Base-by-base conservation (phyloP, 2,329 filamentous ascomycete species). In the Paecilomyces variotii region DNA sequence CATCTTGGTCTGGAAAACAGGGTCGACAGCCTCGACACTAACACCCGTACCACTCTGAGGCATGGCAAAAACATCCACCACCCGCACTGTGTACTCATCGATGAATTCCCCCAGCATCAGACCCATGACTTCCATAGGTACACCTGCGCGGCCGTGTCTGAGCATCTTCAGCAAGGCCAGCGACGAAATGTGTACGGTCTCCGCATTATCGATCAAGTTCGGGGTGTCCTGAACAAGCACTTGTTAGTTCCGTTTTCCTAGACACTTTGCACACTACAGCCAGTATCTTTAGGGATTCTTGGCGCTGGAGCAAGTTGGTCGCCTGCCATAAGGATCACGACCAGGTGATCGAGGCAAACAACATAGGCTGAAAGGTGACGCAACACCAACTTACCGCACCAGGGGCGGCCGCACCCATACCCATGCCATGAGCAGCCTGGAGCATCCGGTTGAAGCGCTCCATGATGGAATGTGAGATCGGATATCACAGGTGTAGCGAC, bases 81-180 rank as follows among this genome's bases (percentile, higher is more conserved):
- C 94, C 66, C 93, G 88, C 62, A 99, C 94, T 60, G 94, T 99
- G 78, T 97, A 99, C 79, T 97, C 94, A 72, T 99, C 94, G 60
- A 99, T 93, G 68, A 99, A 97, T 76, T 97, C 94, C 74, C 94
- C 94, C 70, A 97, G 79, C 94, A 99, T 99, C 74, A 99, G 81
- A 62, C 94, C 94, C 94, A 99, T 99, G 74, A 99, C 94, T 82
- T 99, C 94, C 94, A 99, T 99, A 24, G 94, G 94, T 65, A 99
- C 94, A 80, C 94, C 94, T 49, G 94, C 94, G 66, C 94, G 89
- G 64, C 94, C 94, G 78, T 99, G 94, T 74, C 94, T 88, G 76
- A 99, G 83, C 94, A 99, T 99, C 84, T 99, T 99, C 68, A 99
- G 83, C 56, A 99, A 84, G 56, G 94, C 94, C 61, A 99, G 86